Evolutionary conservation across 257 asterid species (phyloP).

Genomic region (Cordia subcordata): DNA sequence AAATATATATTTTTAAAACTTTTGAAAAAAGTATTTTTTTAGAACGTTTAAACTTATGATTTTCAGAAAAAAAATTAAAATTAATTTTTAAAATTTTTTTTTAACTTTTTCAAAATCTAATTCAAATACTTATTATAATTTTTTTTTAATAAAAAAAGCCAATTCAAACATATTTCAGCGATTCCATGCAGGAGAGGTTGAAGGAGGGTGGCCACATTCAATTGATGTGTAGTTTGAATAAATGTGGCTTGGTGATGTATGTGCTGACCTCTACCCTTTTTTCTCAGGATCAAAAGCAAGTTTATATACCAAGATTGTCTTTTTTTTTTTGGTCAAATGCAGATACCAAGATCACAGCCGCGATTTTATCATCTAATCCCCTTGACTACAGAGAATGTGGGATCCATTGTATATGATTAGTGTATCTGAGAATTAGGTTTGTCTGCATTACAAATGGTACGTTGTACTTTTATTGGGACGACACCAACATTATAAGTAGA

Average conservation of each 20-base stretch:
- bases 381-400: slow-evolving; percentile 11
- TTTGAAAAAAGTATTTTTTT: no score
- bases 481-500: no score
- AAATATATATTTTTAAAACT: no score
- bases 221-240: background rate
- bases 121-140: no score
- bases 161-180: no score
- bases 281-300: slow-evolving; percentile 2
- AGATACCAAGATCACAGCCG: slow-evolving; percentile 29
- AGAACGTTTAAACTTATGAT: no score
- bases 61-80: no score
- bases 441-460: background rate
- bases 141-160: no score
- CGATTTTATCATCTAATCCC: slow-evolving; percentile 27
- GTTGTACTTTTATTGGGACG: background rate
- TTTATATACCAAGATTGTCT: slow-evolving; percentile 26
- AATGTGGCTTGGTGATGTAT: background rate
- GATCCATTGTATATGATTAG: background rate
- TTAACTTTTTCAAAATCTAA: no score
- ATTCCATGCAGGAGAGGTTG: no score
- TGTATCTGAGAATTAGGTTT: background rate
- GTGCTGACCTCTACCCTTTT: background rate
- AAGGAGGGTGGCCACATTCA: background rate
- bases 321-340: background rate
- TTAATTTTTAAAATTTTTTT: no score